Evolutionary conservation across 164 flowering plant genomes (phyloP), one percentile per base, ranked within the genome.

Genomic region (Liriodendron chinense): DNA sequence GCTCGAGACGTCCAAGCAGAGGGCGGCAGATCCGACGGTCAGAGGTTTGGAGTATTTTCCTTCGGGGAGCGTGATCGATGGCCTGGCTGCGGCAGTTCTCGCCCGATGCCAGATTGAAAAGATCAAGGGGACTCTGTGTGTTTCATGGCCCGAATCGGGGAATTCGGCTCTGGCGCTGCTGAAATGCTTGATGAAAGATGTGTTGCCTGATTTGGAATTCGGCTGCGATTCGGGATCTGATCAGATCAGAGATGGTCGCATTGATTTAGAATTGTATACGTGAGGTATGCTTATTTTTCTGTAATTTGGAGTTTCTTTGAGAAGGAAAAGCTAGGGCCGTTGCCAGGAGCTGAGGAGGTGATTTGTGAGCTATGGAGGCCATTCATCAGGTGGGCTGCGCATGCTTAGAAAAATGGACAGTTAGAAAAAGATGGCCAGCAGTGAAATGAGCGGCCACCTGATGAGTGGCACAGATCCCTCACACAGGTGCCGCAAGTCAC

Each of bases 1-100:
- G 79, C 59, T 77, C 20, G 79, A 77, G 68, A 77, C 79, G 16
- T 72, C 71, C 67, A 56, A 72, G 75, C 79, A 77, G 79, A 72
- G 75, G 66, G 7, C 71, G 3, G 79, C 24, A 6, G 72, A 43
- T 20, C 28, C 66, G 1, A 9, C 49, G 62, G 65, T 71, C 12
- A 53, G 9, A 16, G 67, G 43, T 1, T n/a, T 77, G 72, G 74
- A 66, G 20, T 72, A 72, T 26, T 77, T 72, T 14, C 75, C 79
- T 0, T 77, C 79, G 22, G 79, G 79, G 4, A 77, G 75, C 53
- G 74, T 77, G 71, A 67, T 72, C 18, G 79, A 77, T 12, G 75
- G 79, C 26, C 47, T 72, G 9, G 79, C 57, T 2, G 79, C 79
- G 8, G 71, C 79, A 7, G 14, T 77, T 3, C 24, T 77, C 65